Evolutionary conservation across 352 stramenopile genomes (phyloP).

Genomic region (Globisporangium recalcitrans): DNA sequence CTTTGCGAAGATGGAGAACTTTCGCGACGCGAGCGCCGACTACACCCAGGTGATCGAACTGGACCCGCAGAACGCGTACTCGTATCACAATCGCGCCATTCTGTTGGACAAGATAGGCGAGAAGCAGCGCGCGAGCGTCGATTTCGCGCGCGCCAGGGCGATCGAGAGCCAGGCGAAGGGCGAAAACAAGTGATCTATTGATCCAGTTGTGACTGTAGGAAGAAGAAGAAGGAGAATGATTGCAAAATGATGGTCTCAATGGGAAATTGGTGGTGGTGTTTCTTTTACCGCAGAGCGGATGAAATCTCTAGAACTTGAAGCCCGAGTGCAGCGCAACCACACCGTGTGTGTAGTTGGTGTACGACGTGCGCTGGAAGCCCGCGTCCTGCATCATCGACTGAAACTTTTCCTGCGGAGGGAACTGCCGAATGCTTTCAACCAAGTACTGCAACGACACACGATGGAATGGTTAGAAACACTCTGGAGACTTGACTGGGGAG

Average conservation of each 20-base stretch:
- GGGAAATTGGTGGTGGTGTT: conserved; percentile 1
- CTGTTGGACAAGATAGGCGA: conserved; percentile 69
- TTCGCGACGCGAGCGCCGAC: conserved; percentile 60
- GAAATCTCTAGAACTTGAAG: conserved; percentile 85
- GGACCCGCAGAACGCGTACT: conserved; percentile 73
- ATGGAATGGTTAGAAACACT: neutral
- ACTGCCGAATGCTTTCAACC: conserved; percentile 99
- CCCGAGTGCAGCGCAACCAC: conserved; percentile 97
- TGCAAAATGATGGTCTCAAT: neutral
- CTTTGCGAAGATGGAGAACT: conserved; percentile 73
- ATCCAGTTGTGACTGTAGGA: neutral
- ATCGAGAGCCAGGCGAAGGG: neutral
- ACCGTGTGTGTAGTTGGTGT: conserved; percentile 96
- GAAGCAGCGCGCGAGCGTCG: conserved; percentile 24
- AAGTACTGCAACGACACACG: conserved; percentile 81
- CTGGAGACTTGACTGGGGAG: neutral
- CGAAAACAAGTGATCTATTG: neutral
- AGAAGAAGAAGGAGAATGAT: neutral
- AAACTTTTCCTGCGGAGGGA: conserved; percentile 96
- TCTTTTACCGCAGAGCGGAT: neutral
- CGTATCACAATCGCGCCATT: conserved; percentile 83
- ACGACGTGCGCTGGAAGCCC: conserved; percentile 92
- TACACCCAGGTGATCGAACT: conserved; percentile 71
- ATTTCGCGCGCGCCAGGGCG: conserved; percentile 29
- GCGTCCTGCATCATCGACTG: conserved; percentile 91